phyloP scores from a whole-genome alignment of 2,329 filamentous ascomycete species.

The Torrubiella hemipterigena region DNA sequence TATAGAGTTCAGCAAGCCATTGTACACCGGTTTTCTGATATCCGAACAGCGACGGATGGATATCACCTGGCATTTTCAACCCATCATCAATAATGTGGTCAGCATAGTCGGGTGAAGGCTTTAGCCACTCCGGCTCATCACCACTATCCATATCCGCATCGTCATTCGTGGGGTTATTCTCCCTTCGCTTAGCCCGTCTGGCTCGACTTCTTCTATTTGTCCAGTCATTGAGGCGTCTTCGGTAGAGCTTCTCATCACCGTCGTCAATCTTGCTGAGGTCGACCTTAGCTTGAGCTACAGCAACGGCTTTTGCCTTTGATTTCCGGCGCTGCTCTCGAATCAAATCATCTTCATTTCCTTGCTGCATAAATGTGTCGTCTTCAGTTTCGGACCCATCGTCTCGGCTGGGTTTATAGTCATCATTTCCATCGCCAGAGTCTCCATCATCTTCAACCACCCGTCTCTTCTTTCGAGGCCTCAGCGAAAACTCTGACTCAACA shows the following conservation, averaged over 20 bases:
- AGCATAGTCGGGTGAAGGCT: slow-evolving; percentile 70
- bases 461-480: slow-evolving; percentile 46
- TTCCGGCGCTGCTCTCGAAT: slow-evolving; percentile 27
- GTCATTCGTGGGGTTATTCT: slow-evolving; percentile 18
- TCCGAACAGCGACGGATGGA: slow-evolving; percentile 83
- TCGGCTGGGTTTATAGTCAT: slow-evolving; percentile 30
- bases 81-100: slow-evolving; percentile 66
- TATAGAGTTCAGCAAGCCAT: slow-evolving; percentile 88
- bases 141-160: slow-evolving; percentile 29
- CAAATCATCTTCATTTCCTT: slow-evolving; percentile 25
- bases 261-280: slow-evolving; percentile 62
- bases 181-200: slow-evolving; percentile 26
- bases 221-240: slow-evolving; percentile 66
- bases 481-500: slow-evolving; percentile 40
- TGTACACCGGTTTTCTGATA: slow-evolving; percentile 97
- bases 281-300: slow-evolving; percentile 25
- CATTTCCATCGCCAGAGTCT: slow-evolving; percentile 23
- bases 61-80: slow-evolving; percentile 78
- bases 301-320: slow-evolving; percentile 25
- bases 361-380: slow-evolving; percentile 23
- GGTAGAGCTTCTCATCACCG: slow-evolving; percentile 75
- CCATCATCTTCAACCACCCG: slow-evolving; percentile 19
- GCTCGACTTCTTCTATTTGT: slow-evolving; percentile 35
- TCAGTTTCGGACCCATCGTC: slow-evolving; percentile 19
- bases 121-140: slow-evolving; percentile 59